Conservation (phyloP, 495 filamentous ascomycete species). For the Penicillium chermesinum region DNA sequence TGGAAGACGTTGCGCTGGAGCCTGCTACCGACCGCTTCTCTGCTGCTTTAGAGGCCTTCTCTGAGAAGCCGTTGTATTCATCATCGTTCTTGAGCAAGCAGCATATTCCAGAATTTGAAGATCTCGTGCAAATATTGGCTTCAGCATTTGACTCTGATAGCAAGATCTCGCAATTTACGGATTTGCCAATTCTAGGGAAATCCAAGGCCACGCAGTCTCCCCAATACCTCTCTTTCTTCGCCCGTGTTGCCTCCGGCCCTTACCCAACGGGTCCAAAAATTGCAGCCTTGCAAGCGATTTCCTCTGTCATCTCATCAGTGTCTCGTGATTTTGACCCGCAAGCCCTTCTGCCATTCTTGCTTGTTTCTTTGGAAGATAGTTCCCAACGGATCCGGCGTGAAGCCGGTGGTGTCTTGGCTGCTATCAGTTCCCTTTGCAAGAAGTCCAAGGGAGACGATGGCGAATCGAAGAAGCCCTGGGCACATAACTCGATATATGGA, state of each 20-base stretch:
- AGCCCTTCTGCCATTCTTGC: constrained; percentile 68
- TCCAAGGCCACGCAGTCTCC: constrained; percentile 51
- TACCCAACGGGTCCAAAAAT: constrained; percentile 62
- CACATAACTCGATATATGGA: constrained; percentile 53
- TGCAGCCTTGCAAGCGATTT: constrained; percentile 60
- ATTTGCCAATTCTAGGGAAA: constrained; percentile 53
- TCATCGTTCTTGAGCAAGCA: constrained; percentile 35
- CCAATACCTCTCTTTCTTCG: constrained; percentile 71
- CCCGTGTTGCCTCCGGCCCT: constrained; percentile 65
- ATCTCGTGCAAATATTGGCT: constrained; percentile 61
- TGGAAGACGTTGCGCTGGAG: constrained; percentile 38
- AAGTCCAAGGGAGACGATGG: constrained; percentile 32
- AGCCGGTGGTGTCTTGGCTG: constrained; percentile 57
- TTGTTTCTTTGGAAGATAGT: constrained; percentile 68
- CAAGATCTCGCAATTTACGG: constrained; percentile 52
- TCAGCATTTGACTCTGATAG: constrained; percentile 46
- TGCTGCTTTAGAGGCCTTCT: constrained; percentile 32
- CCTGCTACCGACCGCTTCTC: constrained; percentile 36
- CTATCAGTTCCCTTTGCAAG: constrained; percentile 46
- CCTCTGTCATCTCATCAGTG: constrained; percentile 45
- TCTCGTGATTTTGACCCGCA: constrained; percentile 63
- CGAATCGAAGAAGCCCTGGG: constrained; percentile 39
- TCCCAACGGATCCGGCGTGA: constrained; percentile 68
- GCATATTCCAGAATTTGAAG: constrained; percentile 41
- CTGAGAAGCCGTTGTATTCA: constrained; percentile 21